A percentile compares a stretch with the other conserved stretches of the same genome.
Conservation (phyloP, 768 basidiomycete species). For the Lyophyllum decastes region DNA sequence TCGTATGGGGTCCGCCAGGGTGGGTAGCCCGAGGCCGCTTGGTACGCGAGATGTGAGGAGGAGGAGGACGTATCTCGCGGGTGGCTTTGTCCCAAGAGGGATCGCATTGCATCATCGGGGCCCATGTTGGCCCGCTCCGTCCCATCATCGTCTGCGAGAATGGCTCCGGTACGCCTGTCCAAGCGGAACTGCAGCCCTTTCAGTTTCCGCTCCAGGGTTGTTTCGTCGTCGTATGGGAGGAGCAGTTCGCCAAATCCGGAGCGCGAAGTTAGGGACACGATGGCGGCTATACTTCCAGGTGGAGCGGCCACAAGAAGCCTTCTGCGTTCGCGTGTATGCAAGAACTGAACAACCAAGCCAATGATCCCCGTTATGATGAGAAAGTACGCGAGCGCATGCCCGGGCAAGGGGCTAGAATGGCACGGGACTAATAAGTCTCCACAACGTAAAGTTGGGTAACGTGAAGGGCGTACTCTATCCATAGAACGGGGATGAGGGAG, state of each 20-base stretch:
- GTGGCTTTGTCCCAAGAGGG: conserved; percentile 30
- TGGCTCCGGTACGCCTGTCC: conserved; percentile 61
- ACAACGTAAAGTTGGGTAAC: neutral
- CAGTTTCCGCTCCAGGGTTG: conserved; percentile 47
- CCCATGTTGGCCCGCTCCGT: conserved; percentile 26
- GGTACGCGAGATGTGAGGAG: conserved; percentile 20
- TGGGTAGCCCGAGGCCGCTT: conserved; percentile 25
- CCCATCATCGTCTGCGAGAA: conserved; percentile 54
- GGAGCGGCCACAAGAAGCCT: conserved; percentile 51
- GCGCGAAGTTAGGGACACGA: conserved; percentile 55
- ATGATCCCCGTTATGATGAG: conserved; percentile 49
- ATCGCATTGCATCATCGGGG: conserved; percentile 39
- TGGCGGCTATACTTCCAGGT: conserved; percentile 62
- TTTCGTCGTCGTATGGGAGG: conserved; percentile 56
- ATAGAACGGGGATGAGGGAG: conserved; percentile 48
- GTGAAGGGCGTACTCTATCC: conserved; percentile 54
- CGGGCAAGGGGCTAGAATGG: conserved; percentile 48
- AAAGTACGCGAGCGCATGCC: conserved; percentile 48
- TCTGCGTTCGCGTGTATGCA: conserved; percentile 48
- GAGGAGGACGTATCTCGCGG: conserved; percentile 18
- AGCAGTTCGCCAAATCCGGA: conserved; percentile 66
- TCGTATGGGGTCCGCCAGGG: conserved; percentile 26
- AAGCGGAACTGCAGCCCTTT: conserved; percentile 52
- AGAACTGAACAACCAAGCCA: conserved; percentile 48
- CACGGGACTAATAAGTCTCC: neutral